Conservation (phyloP, 495 filamentous ascomycete species). For the Chaetomidium leptoderma region DNA sequence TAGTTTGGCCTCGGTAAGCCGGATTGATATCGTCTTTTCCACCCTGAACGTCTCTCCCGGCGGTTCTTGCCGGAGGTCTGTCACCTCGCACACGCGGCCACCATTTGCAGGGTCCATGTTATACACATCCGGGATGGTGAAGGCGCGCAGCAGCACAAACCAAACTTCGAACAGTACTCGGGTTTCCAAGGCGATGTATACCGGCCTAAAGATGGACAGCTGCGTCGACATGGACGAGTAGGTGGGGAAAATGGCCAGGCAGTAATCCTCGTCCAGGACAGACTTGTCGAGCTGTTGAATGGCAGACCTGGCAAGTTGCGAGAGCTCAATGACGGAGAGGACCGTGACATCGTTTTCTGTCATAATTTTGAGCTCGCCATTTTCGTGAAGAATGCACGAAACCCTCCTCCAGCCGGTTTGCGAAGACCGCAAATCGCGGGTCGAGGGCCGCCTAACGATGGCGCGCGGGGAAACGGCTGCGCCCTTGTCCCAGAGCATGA, state of each 20-base stretch:
- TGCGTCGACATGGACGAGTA: slow-evolving; percentile 60
- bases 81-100: slow-evolving; percentile 39
- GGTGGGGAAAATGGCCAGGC: slow-evolving; percentile 87
- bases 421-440: slow-evolving; percentile 41
- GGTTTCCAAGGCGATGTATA: slow-evolving; percentile 83
- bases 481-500: slow-evolving; percentile 82
- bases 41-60: slow-evolving; percentile 52
- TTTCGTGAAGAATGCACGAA: slow-evolving; percentile 91
- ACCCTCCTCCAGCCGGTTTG: slow-evolving; percentile 70
- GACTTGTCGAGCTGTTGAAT: slow-evolving; percentile 85
- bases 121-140: slow-evolving; percentile 91
- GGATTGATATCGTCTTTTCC: slow-evolving; percentile 54
- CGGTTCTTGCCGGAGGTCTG: slow-evolving; percentile 37
- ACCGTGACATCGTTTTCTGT: slow-evolving; percentile 75
- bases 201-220: slow-evolving; percentile 62
- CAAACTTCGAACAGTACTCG: slow-evolving; percentile 91
- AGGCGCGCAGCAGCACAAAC: slow-evolving; percentile 90
- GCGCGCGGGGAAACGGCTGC: slow-evolving; percentile 49
- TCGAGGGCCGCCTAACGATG: slow-evolving; percentile 48
- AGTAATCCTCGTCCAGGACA: slow-evolving; percentile 91
- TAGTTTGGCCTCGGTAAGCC: slow-evolving; percentile 58
- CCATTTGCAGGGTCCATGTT: slow-evolving; percentile 44
- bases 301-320: slow-evolving; percentile 80
- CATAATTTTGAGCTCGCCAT: slow-evolving; percentile 88
- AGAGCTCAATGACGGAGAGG: slow-evolving; percentile 79